phyloP scores from a whole-genome alignment of 345 rosid genomes.

The Nasturtium officinale region DNA sequence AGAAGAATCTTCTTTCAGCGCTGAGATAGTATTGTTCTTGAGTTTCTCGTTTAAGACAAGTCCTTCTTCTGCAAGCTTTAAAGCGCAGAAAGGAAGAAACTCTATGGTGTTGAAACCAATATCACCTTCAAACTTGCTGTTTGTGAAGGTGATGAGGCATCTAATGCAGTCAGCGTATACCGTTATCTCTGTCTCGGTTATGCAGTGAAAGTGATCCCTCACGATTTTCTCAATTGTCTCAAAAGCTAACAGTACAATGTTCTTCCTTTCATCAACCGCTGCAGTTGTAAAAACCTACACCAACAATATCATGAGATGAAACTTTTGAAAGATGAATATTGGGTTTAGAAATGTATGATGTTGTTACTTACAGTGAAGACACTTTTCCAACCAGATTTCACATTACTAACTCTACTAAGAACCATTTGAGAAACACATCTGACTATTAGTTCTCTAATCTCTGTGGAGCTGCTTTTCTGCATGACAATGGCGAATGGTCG shows the following conservation, averaged over 20 bases:
- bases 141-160: conserved; percentile 90
- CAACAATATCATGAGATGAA: conserved; percentile 28
- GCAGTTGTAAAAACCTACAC: conserved; percentile 78
- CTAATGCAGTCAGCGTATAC: conserved; percentile 84
- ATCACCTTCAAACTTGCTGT: conserved; percentile 82
- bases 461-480: conserved; percentile 84
- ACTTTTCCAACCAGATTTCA: conserved; percentile 98
- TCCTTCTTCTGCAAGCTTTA: conserved; percentile 88
- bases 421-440: conserved; percentile 98
- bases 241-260: conserved; percentile 80
- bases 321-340: not conserved
- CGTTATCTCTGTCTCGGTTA: conserved; percentile 85
- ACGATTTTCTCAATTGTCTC: conserved; percentile 95
- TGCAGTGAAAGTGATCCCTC: conserved; percentile 82
- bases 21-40: conserved; percentile 48
- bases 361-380: conserved; percentile 71
- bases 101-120: conserved; percentile 97
- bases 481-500: conserved; percentile 90
- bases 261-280: conserved; percentile 86
- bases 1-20: conserved; percentile 45
- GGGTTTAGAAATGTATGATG: not conserved
- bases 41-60: conserved; percentile 63
- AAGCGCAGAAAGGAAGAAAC: conserved; percentile 93
- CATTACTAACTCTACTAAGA: conserved; percentile 82
- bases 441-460: conserved; percentile 86